Base-by-base conservation (phyloP, 2,329 filamentous ascomycete genomes). In the Nothomitra cinnamomea region DNA sequence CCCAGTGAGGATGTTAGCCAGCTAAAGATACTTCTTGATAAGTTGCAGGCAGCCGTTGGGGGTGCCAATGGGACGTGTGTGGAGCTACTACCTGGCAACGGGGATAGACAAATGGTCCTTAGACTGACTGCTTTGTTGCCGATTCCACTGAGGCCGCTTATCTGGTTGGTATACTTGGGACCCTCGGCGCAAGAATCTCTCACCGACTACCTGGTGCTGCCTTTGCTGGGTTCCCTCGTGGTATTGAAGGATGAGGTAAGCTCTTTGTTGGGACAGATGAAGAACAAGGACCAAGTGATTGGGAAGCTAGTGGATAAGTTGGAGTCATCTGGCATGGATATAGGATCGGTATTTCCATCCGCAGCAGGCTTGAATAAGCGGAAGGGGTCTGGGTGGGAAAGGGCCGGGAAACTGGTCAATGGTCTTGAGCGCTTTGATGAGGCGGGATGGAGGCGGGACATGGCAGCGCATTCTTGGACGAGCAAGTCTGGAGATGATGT, bases 1-100 rank as follows among this genome's bases (percentile, higher is more conserved):
- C 80, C 85, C 1, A 80, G 76, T 62, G 80, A 83, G 58, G 81
- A 82, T 56, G 69, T 72, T 0, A 76, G 79, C 51, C 85, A 90
- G 61, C 78, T 86, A 67, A 63, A 67, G 24, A 79, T 80, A 51
- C 78, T 90, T 52, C 69, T 89, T 13, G 71, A 76, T 21, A 81
- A 83, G 60, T 69, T 90, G 17, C 66, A 70, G 50, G 61, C 75
- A 70, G 69, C 70, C 58, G 55, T 77, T 3, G 62, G 64, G 1
- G 62, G 63, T 50, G 65, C 66, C 56, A 61, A 68, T 10, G 67
- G 60, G 51, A 65, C 67, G 1, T 62, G 58, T 3, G 6, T 21
- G 43, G 32, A 36, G 38, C 36, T 32, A 58, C 53, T 51, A 53
- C 45, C 38, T 41, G 57, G 61, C 40, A 52, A 62, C 8, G 61